phyloP scores from a whole-genome alignment of 2,329 filamentous ascomycete genomes.

The Cercospora beticola region DNA sequence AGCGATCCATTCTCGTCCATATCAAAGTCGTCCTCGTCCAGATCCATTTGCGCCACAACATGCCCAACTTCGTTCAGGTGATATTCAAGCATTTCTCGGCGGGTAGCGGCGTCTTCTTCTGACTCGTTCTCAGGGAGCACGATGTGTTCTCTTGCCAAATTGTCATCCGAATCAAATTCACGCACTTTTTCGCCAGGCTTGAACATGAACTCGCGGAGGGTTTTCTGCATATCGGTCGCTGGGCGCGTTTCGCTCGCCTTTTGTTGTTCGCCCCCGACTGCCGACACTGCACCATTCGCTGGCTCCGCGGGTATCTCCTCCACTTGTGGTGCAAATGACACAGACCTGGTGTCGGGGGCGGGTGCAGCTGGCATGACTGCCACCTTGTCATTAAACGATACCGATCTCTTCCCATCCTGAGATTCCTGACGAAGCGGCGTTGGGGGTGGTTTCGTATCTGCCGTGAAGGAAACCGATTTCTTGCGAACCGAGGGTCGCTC shows the following conservation, averaged over 20 bases:
- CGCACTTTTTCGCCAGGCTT: slow-evolving; percentile 44
- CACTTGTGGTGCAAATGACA: slow-evolving; percentile 36
- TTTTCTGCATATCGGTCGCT: slow-evolving; percentile 27
- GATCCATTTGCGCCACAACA: slow-evolving; percentile 85
- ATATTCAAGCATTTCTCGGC: slow-evolving; percentile 88
- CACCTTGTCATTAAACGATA: slow-evolving; percentile 40
- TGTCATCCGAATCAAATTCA: slow-evolving; percentile 46
- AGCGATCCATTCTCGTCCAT: slow-evolving; percentile 43
- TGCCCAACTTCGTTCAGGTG: slow-evolving; percentile 83
- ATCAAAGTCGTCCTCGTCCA: slow-evolving; percentile 65
- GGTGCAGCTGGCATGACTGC: slow-evolving; percentile 38
- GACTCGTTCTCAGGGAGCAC: slow-evolving; percentile 73
- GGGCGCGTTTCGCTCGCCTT: not conserved
- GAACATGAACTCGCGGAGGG: slow-evolving; percentile 33
- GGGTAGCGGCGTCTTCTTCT: slow-evolving; percentile 73
- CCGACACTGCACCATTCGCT: not conserved
- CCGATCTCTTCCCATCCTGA: slow-evolving; percentile 37
- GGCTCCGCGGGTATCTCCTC: slow-evolving; percentile 35
- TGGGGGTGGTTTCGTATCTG: slow-evolving; percentile 56
- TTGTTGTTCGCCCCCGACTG: not conserved
- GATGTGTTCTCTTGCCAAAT: slow-evolving; percentile 45
- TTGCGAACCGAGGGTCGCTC: slow-evolving; percentile 31
- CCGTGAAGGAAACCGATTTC: slow-evolving; percentile 64
- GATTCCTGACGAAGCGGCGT: slow-evolving; percentile 35
- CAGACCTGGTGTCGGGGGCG: slow-evolving; percentile 34